A percentile compares a stretch with the other conserved stretches of the same genome.
These are phyloP conservation scores for Cryphonectria nitschkei DNA, from an alignment of 2,329 filamentous ascomycete species.

Conservation along the genomic window DNA sequence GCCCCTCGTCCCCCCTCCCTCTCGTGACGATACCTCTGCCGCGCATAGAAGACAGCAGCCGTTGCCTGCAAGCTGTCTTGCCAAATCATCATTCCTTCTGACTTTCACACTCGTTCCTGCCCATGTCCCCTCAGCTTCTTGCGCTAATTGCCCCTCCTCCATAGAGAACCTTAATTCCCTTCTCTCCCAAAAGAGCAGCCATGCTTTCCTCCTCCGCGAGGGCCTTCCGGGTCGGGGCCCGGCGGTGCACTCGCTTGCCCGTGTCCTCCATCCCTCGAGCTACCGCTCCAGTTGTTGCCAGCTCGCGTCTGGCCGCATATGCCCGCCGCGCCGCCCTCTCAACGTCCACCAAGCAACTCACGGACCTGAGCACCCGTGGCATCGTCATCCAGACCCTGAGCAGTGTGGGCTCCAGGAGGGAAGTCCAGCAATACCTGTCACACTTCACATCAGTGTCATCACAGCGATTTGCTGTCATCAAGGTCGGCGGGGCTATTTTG, in stretches of 20 bases:
- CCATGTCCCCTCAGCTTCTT: not conserved
- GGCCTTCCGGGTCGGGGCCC: constrained; percentile 49
- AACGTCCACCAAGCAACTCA: constrained; percentile 39
- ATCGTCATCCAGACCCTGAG: constrained; percentile 90
- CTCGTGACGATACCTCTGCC: not conserved
- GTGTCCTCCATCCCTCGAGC: constrained; percentile 15
- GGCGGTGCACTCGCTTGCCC: constrained; percentile 43
- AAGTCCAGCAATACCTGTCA: constrained; percentile 96
- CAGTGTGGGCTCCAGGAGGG: constrained; percentile 93
- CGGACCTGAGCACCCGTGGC: constrained; percentile 68
- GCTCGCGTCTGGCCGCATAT: constrained; percentile 30
- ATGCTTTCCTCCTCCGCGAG: constrained; percentile 49
- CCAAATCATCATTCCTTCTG: not conserved
- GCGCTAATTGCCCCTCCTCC: not conserved
- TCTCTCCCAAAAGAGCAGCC: constrained; percentile 9
- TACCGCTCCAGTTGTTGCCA: constrained; percentile 20
- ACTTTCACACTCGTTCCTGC: not conserved
- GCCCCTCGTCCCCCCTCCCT: not conserved
- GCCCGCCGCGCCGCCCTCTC: constrained; percentile 38
- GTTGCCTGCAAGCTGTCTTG: not conserved
- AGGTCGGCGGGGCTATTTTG: constrained; percentile 94
- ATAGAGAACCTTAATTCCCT: constrained; percentile 1
- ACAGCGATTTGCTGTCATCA: constrained; percentile 97
- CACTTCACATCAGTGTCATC: constrained; percentile 97
- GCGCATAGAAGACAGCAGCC: not conserved